Evolutionary conservation across 2,329 filamentous ascomycete species (phyloP).

Genomic region (Cercospora canescens): DNA sequence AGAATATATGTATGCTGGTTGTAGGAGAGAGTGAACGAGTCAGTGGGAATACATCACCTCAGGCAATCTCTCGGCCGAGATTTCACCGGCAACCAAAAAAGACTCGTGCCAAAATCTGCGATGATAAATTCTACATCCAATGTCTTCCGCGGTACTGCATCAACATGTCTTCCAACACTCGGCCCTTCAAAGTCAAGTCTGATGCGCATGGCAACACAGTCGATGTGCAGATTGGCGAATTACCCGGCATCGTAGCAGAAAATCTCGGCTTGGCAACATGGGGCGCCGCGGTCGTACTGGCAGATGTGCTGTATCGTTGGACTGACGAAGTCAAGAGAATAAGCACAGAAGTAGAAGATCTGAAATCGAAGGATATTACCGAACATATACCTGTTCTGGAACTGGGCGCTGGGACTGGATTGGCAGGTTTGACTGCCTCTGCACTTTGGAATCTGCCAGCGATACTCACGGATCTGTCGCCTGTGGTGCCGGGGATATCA

Average conservation of each 20-base stretch:
- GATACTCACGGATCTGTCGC: constrained; percentile 38
- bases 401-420: constrained; percentile 41
- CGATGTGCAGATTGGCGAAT: constrained; percentile 24
- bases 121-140: background rate
- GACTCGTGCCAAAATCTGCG: background rate
- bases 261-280: constrained; percentile 42
- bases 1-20: background rate
- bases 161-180: constrained; percentile 32
- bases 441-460: constrained; percentile 33
- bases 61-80: background rate
- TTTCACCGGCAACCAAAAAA: background rate
- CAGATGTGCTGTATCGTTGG: constrained; percentile 38
- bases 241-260: constrained; percentile 31
- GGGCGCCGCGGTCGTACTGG: constrained; percentile 40
- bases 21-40: background rate
- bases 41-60: background rate
- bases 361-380: constrained; percentile 6
- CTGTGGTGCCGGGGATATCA: constrained; percentile 36
- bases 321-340: constrained; percentile 13
- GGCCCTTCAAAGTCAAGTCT: constrained; percentile 90
- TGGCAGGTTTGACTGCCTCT: constrained; percentile 40
- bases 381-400: constrained; percentile 34
- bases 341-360: constrained; percentile 5
- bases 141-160: background rate
- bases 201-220: constrained; percentile 33